Percentiles rank a stretch among this genome's conserved stretches.
phyloP scores from a whole-genome alignment of 2,329 filamentous ascomycete species.

The Colletotrichum cuscutae region DNA sequence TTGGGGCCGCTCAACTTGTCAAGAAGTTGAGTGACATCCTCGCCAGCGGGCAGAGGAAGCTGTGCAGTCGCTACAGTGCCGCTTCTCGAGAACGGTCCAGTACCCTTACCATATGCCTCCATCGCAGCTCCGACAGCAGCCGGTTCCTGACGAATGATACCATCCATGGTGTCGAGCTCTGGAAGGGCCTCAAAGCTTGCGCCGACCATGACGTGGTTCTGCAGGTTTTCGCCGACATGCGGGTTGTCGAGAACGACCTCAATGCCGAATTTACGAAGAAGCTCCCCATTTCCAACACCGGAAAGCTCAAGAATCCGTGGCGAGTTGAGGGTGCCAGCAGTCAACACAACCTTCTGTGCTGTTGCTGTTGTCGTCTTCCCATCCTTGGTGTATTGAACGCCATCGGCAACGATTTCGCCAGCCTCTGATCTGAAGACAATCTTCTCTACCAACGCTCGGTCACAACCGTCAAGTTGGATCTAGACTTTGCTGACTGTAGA shows the following conservation, averaged over 20 bases:
- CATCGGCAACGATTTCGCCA: constrained; percentile 35
- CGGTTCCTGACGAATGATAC: constrained; percentile 36
- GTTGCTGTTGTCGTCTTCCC: constrained; percentile 34
- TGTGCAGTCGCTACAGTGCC: constrained; percentile 37
- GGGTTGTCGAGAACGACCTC: constrained; percentile 46
- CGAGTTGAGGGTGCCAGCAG: constrained; percentile 53
- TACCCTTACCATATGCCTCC: constrained; percentile 37
- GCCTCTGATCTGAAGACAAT: constrained; percentile 37
- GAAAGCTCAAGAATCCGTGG: constrained; percentile 56
- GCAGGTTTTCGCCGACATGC: constrained; percentile 51
- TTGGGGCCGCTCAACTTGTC: constrained; percentile 16
- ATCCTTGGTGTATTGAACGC: constrained; percentile 35
- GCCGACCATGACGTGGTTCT: constrained; percentile 44
- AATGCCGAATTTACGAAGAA: constrained; percentile 46
- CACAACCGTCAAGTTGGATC: constrained; percentile 40
- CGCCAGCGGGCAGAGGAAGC: constrained; percentile 37
- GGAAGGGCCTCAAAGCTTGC: constrained; percentile 40
- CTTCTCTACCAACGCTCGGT: constrained; percentile 38
- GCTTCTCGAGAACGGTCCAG: constrained; percentile 38
- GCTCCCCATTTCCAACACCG: constrained; percentile 48
- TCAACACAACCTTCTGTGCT: constrained; percentile 51
- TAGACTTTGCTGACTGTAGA: constrained; percentile 34
- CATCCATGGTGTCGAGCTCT: constrained; percentile 38
- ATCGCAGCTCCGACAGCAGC: constrained; percentile 36
- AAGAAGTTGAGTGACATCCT: constrained; percentile 45